Conservation (phyloP, 83 land plant species). For the Picea abies region DNA sequence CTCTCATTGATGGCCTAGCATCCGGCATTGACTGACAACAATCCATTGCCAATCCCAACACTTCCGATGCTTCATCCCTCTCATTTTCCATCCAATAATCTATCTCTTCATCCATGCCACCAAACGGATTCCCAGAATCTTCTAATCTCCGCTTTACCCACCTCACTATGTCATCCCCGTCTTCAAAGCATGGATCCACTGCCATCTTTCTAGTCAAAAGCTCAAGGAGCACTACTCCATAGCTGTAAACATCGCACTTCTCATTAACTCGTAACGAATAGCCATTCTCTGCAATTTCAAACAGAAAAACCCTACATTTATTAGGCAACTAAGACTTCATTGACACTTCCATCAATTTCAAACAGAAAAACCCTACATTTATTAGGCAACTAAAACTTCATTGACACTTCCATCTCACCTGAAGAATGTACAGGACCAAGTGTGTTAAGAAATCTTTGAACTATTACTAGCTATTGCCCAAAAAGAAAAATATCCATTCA, state of each 20-base stretch:
- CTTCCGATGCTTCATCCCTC: conserved; percentile 21
- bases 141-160: conserved; percentile 27
- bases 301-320: background rate
- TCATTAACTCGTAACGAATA: conserved; percentile 31
- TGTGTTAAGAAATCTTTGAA: background rate
- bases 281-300: conserved; percentile 34
- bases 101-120: conserved; percentile 34
- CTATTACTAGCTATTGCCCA: background rate
- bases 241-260: conserved; percentile 51
- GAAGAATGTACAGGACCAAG: background rate
- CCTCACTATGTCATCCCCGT: conserved; percentile 43
- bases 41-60: conserved; percentile 31
- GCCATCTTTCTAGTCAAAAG: conserved; percentile 48
- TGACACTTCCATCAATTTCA: background rate
- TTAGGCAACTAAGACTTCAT: background rate
- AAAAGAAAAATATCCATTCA: background rate
- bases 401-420: background rate
- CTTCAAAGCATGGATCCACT: conserved; percentile 43
- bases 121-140: conserved; percentile 1
- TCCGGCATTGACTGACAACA: conserved; percentile 23
- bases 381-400: background rate
- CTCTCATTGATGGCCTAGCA: conserved; percentile 39
- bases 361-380: background rate
- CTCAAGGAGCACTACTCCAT: conserved; percentile 50
- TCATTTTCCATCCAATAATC: conserved; percentile 27